Conservation (phyloP, 164 flowering plant species). For the Taxillus chinensis region DNA sequence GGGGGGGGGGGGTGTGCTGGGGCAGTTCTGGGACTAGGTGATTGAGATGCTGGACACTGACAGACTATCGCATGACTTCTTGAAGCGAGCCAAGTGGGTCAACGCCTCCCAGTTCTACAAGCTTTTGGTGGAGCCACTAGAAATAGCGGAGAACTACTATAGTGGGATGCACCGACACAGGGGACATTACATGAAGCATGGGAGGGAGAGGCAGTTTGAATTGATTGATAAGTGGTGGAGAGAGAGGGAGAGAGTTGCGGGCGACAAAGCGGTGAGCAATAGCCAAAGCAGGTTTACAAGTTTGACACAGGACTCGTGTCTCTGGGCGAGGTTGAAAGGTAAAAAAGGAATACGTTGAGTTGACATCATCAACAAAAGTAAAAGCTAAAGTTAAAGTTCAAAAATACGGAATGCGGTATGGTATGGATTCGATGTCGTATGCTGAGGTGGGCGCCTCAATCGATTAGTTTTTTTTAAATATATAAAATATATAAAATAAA, state of each 20-base stretch:
- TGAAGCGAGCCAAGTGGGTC: slow-evolving; percentile 47
- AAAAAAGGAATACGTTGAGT: no score
- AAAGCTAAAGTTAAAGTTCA: no score
- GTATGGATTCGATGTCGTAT: no score
- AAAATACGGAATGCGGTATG: no score
- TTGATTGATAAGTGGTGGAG: slow-evolving; percentile 68
- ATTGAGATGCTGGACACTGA: slow-evolving; percentile 46
- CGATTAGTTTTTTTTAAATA: no score
- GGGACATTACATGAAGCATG: slow-evolving; percentile 53
- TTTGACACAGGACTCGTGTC: slow-evolving; percentile 69
- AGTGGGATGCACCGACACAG: slow-evolving; percentile 24
- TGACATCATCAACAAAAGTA: no score
- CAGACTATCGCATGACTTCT: slow-evolving; percentile 57
- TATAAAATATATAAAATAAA: no score
- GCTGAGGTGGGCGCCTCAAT: no score
- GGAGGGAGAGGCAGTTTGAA: slow-evolving; percentile 52
- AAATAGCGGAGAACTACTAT: slow-evolving; percentile 66
- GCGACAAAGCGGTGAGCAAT: slow-evolving; percentile 10
- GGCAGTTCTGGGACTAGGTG: slow-evolving; percentile 50
- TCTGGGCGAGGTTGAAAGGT: slow-evolving; percentile 82
- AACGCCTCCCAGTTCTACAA: slow-evolving; percentile 57
- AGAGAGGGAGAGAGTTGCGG: slow-evolving; percentile 16
- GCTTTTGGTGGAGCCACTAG: slow-evolving; percentile 76
- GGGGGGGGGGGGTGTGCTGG: no score
- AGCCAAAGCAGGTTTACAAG: slow-evolving; percentile 48